Base-by-base conservation (phyloP, 1,284 basidiomycete species). In the Coniferiporia sulphurascens region DNA sequence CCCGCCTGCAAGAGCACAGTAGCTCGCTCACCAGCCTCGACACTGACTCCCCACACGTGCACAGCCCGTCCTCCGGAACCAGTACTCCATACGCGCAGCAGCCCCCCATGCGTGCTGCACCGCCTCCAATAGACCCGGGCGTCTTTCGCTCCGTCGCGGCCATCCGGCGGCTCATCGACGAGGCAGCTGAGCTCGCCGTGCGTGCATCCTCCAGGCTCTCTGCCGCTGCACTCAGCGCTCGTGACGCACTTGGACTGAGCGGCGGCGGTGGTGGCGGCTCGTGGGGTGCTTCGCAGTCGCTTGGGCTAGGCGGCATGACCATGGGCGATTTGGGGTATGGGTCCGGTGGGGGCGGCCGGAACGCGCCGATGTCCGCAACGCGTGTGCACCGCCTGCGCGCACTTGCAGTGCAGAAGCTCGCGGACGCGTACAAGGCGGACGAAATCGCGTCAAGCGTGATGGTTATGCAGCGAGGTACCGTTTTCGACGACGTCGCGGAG, bases 381-480 rank as follows among this genome's bases (percentile, higher is more conserved):
- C 81, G 90, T 27, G 79, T 91, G 55, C 89, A 93, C 68, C 77
- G 88, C 48, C 72, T 93, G 48, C 74, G 90, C 38, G 84, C 81
- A 0, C 78, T 92, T 44, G 90, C 90, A 0, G 89, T 93, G 19
- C 86, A 91, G 70, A 91, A 91, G 68, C 76, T 92, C 34, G 88
- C 91, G 0, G 81, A 85, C 22, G 90, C 91, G 10, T 93, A 93
- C 68, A 84, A 84, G 67, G 78, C 82, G 17, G 90, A 93, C 68
- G 90, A 93, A 69, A 89, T 93, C 66, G 91, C 91, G 1, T 88
- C 88, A 1, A 90, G 88, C 68, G 91, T 93, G 38, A 90, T 92
- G 85, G 84, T 93, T 43, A 93, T 93, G 90, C 91, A 93, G 68
- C 88, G 90, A 34, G 90, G 91, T 1, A 91, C 85, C 63, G 87